Percentiles rank a stretch among this genome's conserved stretches.
phyloP scores from a whole-genome alignment of 1,139 yeast species.

The Diutina siamensis region DNA sequence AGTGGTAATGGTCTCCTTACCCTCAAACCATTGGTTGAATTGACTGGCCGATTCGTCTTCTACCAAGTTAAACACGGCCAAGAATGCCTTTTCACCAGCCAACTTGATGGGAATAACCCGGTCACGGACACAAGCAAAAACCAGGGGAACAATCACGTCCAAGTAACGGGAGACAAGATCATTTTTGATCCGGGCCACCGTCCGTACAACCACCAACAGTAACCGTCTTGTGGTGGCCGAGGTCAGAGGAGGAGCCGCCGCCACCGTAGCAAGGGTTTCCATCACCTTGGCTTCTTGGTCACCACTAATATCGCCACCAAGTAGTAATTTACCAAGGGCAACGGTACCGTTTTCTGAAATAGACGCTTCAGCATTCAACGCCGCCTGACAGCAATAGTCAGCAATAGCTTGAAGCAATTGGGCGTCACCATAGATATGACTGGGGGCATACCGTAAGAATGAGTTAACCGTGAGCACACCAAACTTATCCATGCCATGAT shows the following conservation, averaged over 20 bases:
- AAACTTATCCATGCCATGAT: slow-evolving; percentile 37
- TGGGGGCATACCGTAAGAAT: slow-evolving; percentile 65
- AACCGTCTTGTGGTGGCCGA: slow-evolving; percentile 77
- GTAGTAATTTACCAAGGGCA: slow-evolving; percentile 74
- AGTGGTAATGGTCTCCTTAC: slow-evolving; percentile 19
- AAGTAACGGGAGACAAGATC: slow-evolving; percentile 38
- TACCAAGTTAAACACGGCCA: slow-evolving; percentile 60
- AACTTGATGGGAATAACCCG: slow-evolving; percentile 79
- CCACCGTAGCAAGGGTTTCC: slow-evolving; percentile 36
- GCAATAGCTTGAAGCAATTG: slow-evolving; percentile 37
- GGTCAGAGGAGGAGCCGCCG: slow-evolving; percentile 42
- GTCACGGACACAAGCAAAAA: slow-evolving; percentile 78
- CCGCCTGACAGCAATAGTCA: slow-evolving; percentile 34
- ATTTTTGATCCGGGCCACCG: slow-evolving; percentile 53
- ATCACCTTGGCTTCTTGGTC: slow-evolving; percentile 18
- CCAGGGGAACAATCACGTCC: slow-evolving; percentile 54
- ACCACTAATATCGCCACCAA: slow-evolving; percentile 14
- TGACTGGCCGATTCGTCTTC: slow-evolving; percentile 49
- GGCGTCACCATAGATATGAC: slow-evolving; percentile 37
- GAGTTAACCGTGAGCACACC: slow-evolving; percentile 68
- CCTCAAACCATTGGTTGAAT: slow-evolving; percentile 52
- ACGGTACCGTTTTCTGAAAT: slow-evolving; percentile 69
- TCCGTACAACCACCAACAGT: slow-evolving; percentile 64
- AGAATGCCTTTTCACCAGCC: slow-evolving; percentile 87
- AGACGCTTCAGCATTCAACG: slow-evolving; percentile 37